Conservation (phyloP, 179 eudicot species). For the Corrigiola litoralis region DNA sequence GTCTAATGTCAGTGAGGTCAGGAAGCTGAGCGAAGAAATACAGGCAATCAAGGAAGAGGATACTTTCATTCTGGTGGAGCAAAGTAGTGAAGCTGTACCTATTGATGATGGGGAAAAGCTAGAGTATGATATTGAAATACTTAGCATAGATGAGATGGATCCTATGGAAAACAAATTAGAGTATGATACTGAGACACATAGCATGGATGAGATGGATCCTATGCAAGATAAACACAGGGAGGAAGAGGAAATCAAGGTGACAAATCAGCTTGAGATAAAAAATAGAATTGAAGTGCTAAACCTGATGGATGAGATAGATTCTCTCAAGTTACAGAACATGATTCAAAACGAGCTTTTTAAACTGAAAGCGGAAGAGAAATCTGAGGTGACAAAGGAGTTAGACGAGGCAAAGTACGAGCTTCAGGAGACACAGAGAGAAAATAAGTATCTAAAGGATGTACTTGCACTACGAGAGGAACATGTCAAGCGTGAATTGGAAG, state of each 20-base stretch:
- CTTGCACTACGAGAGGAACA: constrained; percentile 2
- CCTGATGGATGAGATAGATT: constrained; percentile 43
- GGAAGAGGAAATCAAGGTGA: constrained; percentile 3
- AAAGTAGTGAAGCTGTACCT: neutral
- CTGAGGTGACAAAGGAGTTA: constrained; percentile 5
- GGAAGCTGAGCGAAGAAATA: constrained; percentile 11
- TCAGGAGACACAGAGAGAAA: neutral
- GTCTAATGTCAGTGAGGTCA: constrained; percentile 8
- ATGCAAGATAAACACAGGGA: constrained; percentile 27
- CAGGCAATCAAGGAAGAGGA: neutral
- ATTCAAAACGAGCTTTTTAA: constrained; percentile 26
- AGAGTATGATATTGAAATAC: constrained; percentile 42
- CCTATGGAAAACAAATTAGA: constrained; percentile 24
- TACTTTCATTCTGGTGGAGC: neutral
- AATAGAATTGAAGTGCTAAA: constrained; percentile 19
- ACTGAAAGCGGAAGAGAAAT: constrained; percentile 22
- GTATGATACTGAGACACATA: too few relatives aligned
- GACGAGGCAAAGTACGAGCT: constrained; percentile 18
- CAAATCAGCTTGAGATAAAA: constrained; percentile 7
- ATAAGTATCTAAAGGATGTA: constrained; percentile 4
- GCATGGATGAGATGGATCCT: constrained; percentile 35
- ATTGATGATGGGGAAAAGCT: constrained; percentile 33
- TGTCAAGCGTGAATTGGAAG: constrained; percentile 11
- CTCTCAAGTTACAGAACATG: constrained; percentile 38
- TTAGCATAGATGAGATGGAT: constrained; percentile 36